phyloP scores from a whole-genome alignment of 139 green algal genomes.

The Micromonas pusilla region DNA sequence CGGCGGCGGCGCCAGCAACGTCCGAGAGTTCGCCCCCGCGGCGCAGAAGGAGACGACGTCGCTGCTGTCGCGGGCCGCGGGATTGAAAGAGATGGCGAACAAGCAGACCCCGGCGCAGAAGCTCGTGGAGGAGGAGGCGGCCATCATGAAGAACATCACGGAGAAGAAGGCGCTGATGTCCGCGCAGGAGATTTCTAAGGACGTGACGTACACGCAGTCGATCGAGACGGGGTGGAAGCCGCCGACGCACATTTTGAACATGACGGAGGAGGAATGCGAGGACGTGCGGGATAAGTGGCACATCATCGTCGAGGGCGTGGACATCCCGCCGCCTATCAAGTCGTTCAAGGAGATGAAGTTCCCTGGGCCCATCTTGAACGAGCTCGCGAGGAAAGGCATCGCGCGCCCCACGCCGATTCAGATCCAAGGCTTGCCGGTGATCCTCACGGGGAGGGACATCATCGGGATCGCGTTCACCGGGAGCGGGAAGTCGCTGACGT shows the following conservation, averaged over 20 bases:
- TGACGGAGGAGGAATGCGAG: slow-evolving; percentile 55
- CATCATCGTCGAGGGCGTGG: slow-evolving; percentile 80
- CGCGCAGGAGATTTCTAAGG: slow-evolving; percentile 86
- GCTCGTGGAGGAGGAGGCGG: slow-evolving; percentile 65
- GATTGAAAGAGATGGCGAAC: slow-evolving; percentile 4
- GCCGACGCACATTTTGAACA: slow-evolving; percentile 61
- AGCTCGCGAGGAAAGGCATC: slow-evolving; percentile 60
- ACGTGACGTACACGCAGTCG: slow-evolving; percentile 59
- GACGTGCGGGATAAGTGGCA: slow-evolving; percentile 76
- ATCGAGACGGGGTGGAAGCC: slow-evolving; percentile 91
- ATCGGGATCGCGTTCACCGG: slow-evolving; percentile 98
- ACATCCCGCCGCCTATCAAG: slow-evolving; percentile 80
- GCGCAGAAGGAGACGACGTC: slow-evolving; percentile 2
- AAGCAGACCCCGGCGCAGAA: slow-evolving; percentile 62
- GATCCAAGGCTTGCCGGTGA: slow-evolving; percentile 86
- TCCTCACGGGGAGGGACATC: slow-evolving; percentile 92
- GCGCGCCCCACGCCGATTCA: slow-evolving; percentile 87
- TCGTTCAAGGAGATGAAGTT: slow-evolving; percentile 71
- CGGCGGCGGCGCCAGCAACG: not conserved
- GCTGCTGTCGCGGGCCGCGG: not conserved
- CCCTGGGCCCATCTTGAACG: slow-evolving; percentile 36
- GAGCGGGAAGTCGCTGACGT: slow-evolving; percentile 92
- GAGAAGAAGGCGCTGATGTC: slow-evolving; percentile 82
- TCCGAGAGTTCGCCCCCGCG: not conserved
- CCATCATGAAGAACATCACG: slow-evolving; percentile 80